Conservation (phyloP, 2,329 filamentous ascomycete species). For the Hypoxylon sp. region DNA sequence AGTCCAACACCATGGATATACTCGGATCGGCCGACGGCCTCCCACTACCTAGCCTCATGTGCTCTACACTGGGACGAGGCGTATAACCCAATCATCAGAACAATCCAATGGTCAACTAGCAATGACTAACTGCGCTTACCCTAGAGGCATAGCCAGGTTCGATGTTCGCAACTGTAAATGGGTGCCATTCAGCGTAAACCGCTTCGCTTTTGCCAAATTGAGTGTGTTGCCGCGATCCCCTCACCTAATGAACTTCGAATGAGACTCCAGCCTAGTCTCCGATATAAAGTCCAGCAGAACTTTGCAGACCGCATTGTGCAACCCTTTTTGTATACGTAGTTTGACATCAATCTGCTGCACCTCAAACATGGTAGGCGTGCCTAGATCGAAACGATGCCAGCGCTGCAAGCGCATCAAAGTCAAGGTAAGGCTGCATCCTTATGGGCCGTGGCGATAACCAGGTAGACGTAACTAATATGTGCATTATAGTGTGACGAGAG, state of each 20-base stretch:
- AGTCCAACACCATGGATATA: neutral
- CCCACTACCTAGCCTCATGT: neutral
- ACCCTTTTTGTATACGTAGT: constrained; percentile 21
- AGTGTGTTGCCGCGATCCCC: constrained; percentile 23
- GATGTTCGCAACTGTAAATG: constrained; percentile 6
- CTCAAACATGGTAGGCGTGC: constrained; percentile 35
- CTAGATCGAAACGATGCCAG: constrained; percentile 34
- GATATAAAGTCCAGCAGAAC: constrained; percentile 15
- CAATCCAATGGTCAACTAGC: neutral
- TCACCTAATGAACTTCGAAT: neutral
- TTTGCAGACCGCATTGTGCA: constrained; percentile 16
- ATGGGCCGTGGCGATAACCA: neutral
- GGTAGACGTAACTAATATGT: neutral
- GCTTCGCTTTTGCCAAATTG: constrained; percentile 14
- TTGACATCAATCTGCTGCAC: constrained; percentile 11
- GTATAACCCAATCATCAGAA: neutral
- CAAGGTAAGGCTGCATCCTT: constrained; percentile 22
- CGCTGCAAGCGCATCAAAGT: constrained; percentile 40
- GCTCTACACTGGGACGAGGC: neutral
- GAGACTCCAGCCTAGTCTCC: neutral
- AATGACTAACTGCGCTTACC: neutral
- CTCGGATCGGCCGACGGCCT: neutral
- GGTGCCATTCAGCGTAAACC: neutral
- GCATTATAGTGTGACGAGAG: constrained; percentile 39
- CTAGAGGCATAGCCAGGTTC: neutral